Evolutionary conservation across 1,139 yeast genomes (phyloP).

Genomic region (Yamadazyma buinensis): DNA sequence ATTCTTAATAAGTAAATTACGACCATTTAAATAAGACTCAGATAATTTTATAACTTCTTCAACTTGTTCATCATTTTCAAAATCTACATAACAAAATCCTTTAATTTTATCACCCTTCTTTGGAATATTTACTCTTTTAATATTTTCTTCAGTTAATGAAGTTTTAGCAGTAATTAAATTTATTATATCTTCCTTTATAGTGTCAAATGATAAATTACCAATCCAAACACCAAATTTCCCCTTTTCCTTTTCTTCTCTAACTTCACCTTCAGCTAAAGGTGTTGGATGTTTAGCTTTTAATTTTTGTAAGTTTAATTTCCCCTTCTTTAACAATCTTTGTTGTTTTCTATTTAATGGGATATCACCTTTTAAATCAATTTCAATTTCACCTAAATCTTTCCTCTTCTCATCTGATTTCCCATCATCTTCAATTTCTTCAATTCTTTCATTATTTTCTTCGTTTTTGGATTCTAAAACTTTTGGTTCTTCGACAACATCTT

Average conservation of each 20-base stretch:
- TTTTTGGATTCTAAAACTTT: not conserved
- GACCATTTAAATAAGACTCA: slow-evolving; percentile 72
- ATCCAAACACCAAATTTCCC: slow-evolving; percentile 81
- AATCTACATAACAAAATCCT: slow-evolving; percentile 92
- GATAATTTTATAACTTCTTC: slow-evolving; percentile 62
- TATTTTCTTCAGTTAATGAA: slow-evolving; percentile 43
- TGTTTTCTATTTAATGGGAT: slow-evolving; percentile 91
- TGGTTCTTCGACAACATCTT: not conserved
- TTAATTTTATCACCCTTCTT: slow-evolving; percentile 59
- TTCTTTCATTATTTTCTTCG: not conserved
- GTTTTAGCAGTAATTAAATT: slow-evolving; percentile 65
- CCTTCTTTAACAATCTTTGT: slow-evolving; percentile 79
- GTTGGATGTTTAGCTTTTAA: slow-evolving; percentile 48
- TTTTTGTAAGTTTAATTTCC: slow-evolving; percentile 61
- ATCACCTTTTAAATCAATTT: slow-evolving; percentile 72
- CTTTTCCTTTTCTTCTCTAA: slow-evolving; percentile 21
- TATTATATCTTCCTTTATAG: slow-evolving; percentile 69
- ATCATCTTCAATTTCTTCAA: not conserved
- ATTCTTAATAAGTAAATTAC: slow-evolving; percentile 81
- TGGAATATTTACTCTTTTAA: slow-evolving; percentile 65
- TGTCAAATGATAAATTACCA: slow-evolving; percentile 86
- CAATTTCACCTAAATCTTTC: slow-evolving; percentile 53
- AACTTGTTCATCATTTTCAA: slow-evolving; percentile 61
- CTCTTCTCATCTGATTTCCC: slow-evolving; percentile 6
- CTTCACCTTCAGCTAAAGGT: slow-evolving; percentile 35